Base-by-base conservation (phyloP, 768 basidiomycete species). In the Floccularia luteovirens region DNA sequence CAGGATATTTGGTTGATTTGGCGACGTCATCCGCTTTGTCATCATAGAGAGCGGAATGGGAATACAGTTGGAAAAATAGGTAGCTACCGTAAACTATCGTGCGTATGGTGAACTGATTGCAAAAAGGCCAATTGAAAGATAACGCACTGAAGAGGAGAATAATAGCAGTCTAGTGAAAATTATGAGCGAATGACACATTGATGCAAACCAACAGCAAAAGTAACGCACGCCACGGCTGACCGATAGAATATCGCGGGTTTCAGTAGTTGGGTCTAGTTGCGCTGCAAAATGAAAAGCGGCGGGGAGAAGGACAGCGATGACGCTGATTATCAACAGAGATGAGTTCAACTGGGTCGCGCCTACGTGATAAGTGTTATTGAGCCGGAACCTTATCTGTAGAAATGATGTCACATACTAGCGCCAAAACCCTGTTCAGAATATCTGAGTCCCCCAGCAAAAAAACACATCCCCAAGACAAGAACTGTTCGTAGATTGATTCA, bases 391-490 rank as follows among this genome's bases (percentile, higher is more conserved):
- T 5, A 19, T 31, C 39, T 27, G 17, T 24, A 22, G 22, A 65
- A 45, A 43, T 67, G 62, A 23, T n/a, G n/a, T n/a, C 39, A 66
- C 83, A 53, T 47, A 86, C 86, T 79, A 28, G 72, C 61, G 35
- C 80, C 79, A 50, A 89, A 86, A 1, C 80, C 86, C 60, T 90
- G 88, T 48, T 89, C 82, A 14, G 81, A 82, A 52, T 77, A 90
- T 48, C 74, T 74, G 37, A 79, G 61, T 14, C 88, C 88, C 41
- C 87, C 88, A 16, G 83, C 86, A 48, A 90, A 90, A 63, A 90
- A 90, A 52, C 88, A 90, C 89, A 91, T 89, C 36, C 89, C 89
- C 22, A 90, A 69, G 13, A 91, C 79, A 36, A 92, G 70, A 24
- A 90, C 82, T 85, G 39, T 30, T 35, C 13, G 34, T 38, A 24